These are phyloP conservation scores for Penicillium sp. DNA, from an alignment of 2,329 filamentous ascomycete genomes.

Conservation along the genomic window DNA sequence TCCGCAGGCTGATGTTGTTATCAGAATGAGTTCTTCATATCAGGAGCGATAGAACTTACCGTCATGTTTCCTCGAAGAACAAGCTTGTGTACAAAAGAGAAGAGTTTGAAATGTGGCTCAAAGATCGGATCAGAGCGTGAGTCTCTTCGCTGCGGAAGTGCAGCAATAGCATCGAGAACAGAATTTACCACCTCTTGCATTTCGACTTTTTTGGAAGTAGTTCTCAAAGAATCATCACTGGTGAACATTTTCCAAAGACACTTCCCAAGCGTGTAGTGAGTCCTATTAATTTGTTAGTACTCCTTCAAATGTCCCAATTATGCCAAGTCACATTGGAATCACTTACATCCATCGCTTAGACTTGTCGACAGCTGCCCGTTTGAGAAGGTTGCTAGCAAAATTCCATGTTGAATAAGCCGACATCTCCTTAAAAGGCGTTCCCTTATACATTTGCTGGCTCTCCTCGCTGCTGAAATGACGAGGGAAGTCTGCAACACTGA, in stretches of 20 bases:
- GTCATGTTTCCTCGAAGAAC: conserved; percentile 55
- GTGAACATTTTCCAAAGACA: conserved; percentile 70
- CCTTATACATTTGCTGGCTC: conserved; percentile 57
- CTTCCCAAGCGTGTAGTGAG: conserved; percentile 69
- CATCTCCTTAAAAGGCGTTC: conserved; percentile 58
- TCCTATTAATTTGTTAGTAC: conserved; percentile 42
- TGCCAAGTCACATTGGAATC: background rate
- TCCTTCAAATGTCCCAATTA: background rate
- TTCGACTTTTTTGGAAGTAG: conserved; percentile 36
- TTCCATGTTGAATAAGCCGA: conserved; percentile 63
- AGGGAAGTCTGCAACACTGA: conserved; percentile 61
- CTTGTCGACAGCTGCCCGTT: conserved; percentile 57
- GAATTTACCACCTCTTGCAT: conserved; percentile 56
- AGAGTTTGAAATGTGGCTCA: conserved; percentile 89
- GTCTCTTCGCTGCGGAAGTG: conserved; percentile 61
- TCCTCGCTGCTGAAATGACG: conserved; percentile 60
- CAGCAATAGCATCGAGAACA: conserved; percentile 60
- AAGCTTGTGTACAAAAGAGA: conserved; percentile 78
- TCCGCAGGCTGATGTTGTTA: conserved; percentile 42
- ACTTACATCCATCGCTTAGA: conserved; percentile 64
- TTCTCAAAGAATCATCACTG: conserved; percentile 44
- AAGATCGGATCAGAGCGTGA: conserved; percentile 71
- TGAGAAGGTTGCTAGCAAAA: conserved; percentile 62
- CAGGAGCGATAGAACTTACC: conserved; percentile 34
- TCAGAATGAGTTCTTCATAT: conserved; percentile 23